Evolutionary conservation across 345 rosid species (phyloP).

Genomic region (Syzygium aromaticum): DNA sequence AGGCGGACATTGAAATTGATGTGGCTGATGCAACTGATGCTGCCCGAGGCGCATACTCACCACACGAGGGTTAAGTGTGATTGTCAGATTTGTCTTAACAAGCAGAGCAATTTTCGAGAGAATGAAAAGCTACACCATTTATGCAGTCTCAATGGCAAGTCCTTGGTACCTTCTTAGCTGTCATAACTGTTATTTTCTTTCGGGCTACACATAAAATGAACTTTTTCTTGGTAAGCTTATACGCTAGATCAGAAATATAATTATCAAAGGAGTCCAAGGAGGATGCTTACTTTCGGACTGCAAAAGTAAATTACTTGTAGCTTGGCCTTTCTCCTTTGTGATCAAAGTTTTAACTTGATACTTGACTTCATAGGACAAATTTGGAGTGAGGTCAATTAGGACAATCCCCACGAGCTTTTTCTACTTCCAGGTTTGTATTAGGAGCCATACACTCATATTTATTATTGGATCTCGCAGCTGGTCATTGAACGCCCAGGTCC

Average conservation of each 20-base stretch:
- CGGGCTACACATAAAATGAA: slow-evolving; percentile 49
- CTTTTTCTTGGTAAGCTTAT: slow-evolving; percentile 62
- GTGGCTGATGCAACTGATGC: slow-evolving; percentile 95
- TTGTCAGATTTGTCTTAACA: slow-evolving; percentile 77
- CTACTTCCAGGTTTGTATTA: slow-evolving; percentile 82
- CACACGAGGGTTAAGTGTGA: slow-evolving; percentile 90
- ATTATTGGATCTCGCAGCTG: slow-evolving; percentile 84
- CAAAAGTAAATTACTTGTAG: not conserved
- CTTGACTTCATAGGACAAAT: slow-evolving; percentile 31
- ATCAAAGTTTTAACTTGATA: not conserved
- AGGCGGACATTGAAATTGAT: slow-evolving; percentile 89
- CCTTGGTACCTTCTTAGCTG: slow-evolving; percentile 71
- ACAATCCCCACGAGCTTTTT: slow-evolving; percentile 36
- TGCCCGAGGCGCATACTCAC: slow-evolving; percentile 75
- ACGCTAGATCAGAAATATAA: not conserved
- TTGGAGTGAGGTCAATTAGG: slow-evolving; percentile 55
- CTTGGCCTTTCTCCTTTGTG: not conserved
- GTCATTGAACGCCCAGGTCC: slow-evolving; percentile 82
- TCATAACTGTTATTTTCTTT: slow-evolving; percentile 81
- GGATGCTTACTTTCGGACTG: not conserved
- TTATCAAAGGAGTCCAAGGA: not conserved
- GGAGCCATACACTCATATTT: slow-evolving; percentile 82
- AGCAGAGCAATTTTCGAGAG: slow-evolving; percentile 91
- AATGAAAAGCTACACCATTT: slow-evolving; percentile 95
- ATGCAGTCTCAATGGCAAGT: slow-evolving; percentile 88